Base-by-base conservation (phyloP, 2,329 filamentous ascomycete genomes). In the Cordyceps javanica region DNA sequence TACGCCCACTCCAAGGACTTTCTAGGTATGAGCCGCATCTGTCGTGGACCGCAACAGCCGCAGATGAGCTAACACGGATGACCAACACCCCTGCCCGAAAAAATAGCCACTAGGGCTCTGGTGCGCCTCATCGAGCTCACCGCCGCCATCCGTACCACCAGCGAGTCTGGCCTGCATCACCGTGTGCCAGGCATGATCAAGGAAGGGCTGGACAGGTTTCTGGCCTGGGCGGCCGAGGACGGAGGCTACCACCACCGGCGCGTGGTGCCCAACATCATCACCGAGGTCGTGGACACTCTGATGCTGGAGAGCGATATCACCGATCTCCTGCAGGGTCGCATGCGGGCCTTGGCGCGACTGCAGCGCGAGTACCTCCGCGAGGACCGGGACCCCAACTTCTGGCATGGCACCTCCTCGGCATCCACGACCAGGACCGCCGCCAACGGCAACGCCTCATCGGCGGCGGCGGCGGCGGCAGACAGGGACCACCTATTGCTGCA, bases 181-280 rank as follows among this genome's bases (percentile, higher is more conserved):
- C 73, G 70, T 48, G 67, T 69, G 5, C 62, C 72, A 0, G 46
- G 38, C 0, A 62, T 70, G 26, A 70, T 77, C 52, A 70, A 70
- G 48, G 69, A 65, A 48, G 66, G 68, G 14, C 57, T 77, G 1
- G 67, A 69, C 26, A 64, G 63, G 38, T 75, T 72, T 52, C 51
- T 73, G n/a, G 65, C 60, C 21, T 77, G 75, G 75, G 72, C 75
- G 1, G 70, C 72, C n/a, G 66, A 70, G 14, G 75, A 77, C 36
- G 75, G 72, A 19, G 67, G 67, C 25, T 76, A 72, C 60, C 60
- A 62, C 7, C 61, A 69, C 39, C 63, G 72, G 3, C 64, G 68
- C 2, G 66, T 69, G 30, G 65, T 75, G 2, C 73, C 74, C 13
- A 77, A 77, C 58, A 65, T 76, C 34, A 61, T 73, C 26, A 67